Base-by-base conservation (phyloP, 306 rosid genomes). In the Pueraria montana region DNA sequence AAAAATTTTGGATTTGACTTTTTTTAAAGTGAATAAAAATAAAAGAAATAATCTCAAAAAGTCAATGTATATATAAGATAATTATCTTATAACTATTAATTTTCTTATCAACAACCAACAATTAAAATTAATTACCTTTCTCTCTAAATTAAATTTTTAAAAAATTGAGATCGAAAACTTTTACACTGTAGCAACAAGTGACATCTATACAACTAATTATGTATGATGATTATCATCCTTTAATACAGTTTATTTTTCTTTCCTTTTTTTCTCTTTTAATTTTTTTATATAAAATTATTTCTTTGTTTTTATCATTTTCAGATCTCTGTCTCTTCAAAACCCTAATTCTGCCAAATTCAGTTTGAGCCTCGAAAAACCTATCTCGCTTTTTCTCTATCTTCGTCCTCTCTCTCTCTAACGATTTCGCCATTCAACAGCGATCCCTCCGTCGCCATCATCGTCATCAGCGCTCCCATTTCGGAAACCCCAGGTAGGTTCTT, bases 341-440 rank as follows among this genome's bases (percentile, higher is more conserved):
- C 94, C 94, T 89, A 91, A 91, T 89, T 89, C 87, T 62, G 68
- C 76, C 89, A 66, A 87, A 84, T 89, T 89, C 87, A 85, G 87
- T 84, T 87, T 84, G 71, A 82, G 86, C 94, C 92, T 89, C 82
- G 90, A 73, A 88, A 89, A 86, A 77, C 90, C 91, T 76, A 77
- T 91, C 91, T 75, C 85, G 62, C 84, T 58, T 27, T 34, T 46
- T 82, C 66, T 77, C 82, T 71, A 24, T 74, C 79, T 14, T 14
- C 69, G 0, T 45, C 20, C 81, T 45, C 65, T 58, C 76, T 69
- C 64, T 66, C 43, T 38, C 43, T 8, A 49, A 71, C 91, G 72
- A 70, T 75, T 74, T 78, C 64, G 30, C 72, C 72, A 67, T 75
- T 85, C 83, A 34, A 76, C 87, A 45, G 21, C 67, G 79, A 87